Base-by-base conservation (phyloP, 176 grass and related monocot genomes). In the Aegilops speltoides region DNA sequence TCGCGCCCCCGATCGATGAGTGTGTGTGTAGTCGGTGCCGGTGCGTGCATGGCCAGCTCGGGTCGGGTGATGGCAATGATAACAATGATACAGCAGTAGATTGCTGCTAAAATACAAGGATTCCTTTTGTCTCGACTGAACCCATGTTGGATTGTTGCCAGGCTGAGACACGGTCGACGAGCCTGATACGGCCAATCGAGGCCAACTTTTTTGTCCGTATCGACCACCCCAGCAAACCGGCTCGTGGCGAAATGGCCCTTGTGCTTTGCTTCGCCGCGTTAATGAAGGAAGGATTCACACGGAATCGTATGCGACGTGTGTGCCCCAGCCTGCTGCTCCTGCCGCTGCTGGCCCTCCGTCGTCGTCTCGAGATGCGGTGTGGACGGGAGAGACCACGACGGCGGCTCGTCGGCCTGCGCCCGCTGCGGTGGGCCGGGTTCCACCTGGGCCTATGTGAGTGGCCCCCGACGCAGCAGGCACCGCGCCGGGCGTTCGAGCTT, bases 71-170 rank as follows among this genome's bases (percentile, higher is more conserved):
- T 73, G 66, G 28, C 76, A 52, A 32, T 20, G 62, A 17, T 48
- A 73, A 28, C 40, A 5, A 3, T 10, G 50, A 24, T 10, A 5
- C 6, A 20, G 72, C 8, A 15, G 25, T 3, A 3, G 4, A 17
- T 82, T 45, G 46, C 71, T 76, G 87, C 82, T 76, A 85, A 28
- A 69, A 61, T 68, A 76, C 88, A 85, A 67, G 54, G 1, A 4
- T 64, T 19, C 19, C 45, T 36, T 26, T 62, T 64, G 83, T 75
- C 63, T 36, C 22, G 59, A 68, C 74, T 14, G 4, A 37, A 0
- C 60, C 69, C 73, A 81, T 26, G 88, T 46, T 46, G 3, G 15
- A 32, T 64, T 41, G 66, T 40, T 40, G 40, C 16, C 11, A 59
- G 56, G 11, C 13, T 17, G 37, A 71, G 24, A 50, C 41, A 48